A percentile compares a stretch with the other conserved stretches of the same genome.
phyloP scores from a whole-genome alignment of 139 green algal species.

The Pseudopediastrum boryanum region DNA sequence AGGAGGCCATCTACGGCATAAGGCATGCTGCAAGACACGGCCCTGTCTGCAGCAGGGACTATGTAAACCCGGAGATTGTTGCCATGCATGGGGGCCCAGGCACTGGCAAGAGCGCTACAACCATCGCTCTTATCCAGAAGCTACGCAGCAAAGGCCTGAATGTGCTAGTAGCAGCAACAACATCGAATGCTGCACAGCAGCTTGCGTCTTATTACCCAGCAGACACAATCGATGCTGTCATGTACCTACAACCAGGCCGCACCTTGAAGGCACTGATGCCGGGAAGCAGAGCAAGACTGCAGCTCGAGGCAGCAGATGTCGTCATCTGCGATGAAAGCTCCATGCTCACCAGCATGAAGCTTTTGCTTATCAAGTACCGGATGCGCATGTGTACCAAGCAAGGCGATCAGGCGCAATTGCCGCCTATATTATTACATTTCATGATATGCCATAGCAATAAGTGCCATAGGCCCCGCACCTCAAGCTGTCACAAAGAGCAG shows the following conservation, averaged over 20 bases:
- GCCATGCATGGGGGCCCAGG: no score
- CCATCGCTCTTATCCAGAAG: no score
- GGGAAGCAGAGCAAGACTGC: background rate
- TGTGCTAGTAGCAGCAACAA: background rate
- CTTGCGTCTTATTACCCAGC: background rate
- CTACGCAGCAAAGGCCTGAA: background rate
- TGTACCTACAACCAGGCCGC: background rate
- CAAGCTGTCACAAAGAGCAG: no score
- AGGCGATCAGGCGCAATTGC: background rate
- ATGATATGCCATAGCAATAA: no score
- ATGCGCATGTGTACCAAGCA: background rate
- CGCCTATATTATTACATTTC: background rate
- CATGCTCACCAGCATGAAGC: background rate
- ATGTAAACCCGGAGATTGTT: no score
- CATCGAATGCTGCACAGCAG: background rate
- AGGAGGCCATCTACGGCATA: no score
- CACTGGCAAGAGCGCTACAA: no score
- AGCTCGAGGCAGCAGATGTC: background rate
- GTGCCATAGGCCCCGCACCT: no score
- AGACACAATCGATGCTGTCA: background rate
- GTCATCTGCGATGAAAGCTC: conserved; percentile 8
- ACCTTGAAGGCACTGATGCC: background rate
- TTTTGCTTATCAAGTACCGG: background rate
- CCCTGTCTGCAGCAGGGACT: no score
- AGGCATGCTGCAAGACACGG: no score